Base-by-base conservation (phyloP, 768 basidiomycete species). In the Epithele typhae region DNA sequence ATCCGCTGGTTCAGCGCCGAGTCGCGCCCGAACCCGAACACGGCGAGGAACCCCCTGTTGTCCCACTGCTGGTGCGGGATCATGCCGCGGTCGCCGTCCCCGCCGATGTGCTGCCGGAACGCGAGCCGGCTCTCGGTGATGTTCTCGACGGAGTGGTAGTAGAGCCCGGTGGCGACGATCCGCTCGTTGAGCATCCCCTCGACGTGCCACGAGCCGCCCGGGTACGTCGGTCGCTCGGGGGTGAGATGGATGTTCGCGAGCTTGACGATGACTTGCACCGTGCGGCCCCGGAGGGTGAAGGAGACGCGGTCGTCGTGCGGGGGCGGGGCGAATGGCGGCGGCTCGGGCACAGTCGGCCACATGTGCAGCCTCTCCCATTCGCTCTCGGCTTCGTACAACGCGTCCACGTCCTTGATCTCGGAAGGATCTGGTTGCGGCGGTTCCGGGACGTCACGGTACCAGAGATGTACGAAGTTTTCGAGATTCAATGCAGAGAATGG, bases 101-200 rank as follows among this genome's bases (percentile, higher is more conserved):
- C 25, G 1, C 53, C 59, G 1, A 52, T 46, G 11, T 52, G 48
- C 14, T 68, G 63, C 53, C 70, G n/a, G n/a, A n/a, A n/a, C n/a
- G n/a, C n/a, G n/a, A n/a, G n/a, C n/a, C n/a, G n/a, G n/a, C n/a
- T n/a, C n/a, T n/a, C n/a, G 17, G 63, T 49, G 33, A 68, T 63
- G 54, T 70, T 69, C 25, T 57, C 51, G 27, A 49, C 56, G 14
- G 59, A 55, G 43, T 61, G 66, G 23, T 60, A 63, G 35, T 47
- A 47, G 5, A 51, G 62, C n/a, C n/a, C n/a, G n/a, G n/a, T n/a
- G n/a, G n/a, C n/a, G n/a, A n/a, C n/a, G n/a, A n/a, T n/a, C n/a
- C n/a, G n/a, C n/a, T n/a, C n/a, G n/a, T n/a, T n/a, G n/a, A n/a
- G n/a, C n/a, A n/a, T n/a, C n/a, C n/a, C n/a, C n/a, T n/a, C n/a